phyloP scores from a whole-genome alignment of 139 green algal species.

The Closterium sp. region DNA sequence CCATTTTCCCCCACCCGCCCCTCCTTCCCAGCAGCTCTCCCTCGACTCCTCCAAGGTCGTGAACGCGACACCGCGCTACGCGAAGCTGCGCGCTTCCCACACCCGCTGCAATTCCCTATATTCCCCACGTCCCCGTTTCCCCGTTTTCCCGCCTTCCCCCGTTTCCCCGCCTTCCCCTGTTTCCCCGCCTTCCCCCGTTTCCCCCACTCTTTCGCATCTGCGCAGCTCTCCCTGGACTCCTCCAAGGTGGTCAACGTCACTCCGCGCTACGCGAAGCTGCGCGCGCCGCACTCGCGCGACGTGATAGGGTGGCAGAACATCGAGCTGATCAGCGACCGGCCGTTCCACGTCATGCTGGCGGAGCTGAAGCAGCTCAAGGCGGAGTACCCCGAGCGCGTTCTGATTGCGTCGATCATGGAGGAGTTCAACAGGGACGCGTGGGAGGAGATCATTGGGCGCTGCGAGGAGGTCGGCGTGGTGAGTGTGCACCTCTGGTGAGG shows the following conservation, averaged over 20 bases:
- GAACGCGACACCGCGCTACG: conserved; percentile 96
- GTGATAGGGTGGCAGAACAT: conserved; percentile 96
- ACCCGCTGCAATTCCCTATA: too few relatives aligned
- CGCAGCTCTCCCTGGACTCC: conserved; percentile 75
- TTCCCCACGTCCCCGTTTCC: too few relatives aligned
- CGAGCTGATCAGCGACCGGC: conserved; percentile 90
- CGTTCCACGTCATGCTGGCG: conserved; percentile 90
- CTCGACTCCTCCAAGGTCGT: conserved; percentile 84
- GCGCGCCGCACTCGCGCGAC: conserved; percentile 55
- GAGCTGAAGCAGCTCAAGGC: conserved; percentile 73
- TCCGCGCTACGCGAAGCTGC: conserved; percentile 89
- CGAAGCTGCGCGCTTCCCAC: conserved; percentile 70
- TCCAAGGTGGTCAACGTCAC: conserved; percentile 94
- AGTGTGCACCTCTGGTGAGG: neutral
- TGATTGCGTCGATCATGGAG: conserved; percentile 95
- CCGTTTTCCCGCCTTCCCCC: too few relatives aligned
- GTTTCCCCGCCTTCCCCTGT: too few relatives aligned
- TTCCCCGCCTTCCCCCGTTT: neutral
- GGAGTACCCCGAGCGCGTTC: conserved; percentile 86
- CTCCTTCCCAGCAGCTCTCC: conserved; percentile 56
- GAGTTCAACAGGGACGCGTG: conserved; percentile 82
- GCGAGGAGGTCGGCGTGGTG: conserved; percentile 79
- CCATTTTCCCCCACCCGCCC: too few relatives aligned
- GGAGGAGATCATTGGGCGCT: conserved; percentile 89
- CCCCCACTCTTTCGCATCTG: too few relatives aligned